Percentiles rank a stretch among this genome's conserved stretches.
Evolutionary conservation across 1,284 basidiomycete species (phyloP).

Genomic region (Microbotryum lychnidis-dioicae): DNA sequence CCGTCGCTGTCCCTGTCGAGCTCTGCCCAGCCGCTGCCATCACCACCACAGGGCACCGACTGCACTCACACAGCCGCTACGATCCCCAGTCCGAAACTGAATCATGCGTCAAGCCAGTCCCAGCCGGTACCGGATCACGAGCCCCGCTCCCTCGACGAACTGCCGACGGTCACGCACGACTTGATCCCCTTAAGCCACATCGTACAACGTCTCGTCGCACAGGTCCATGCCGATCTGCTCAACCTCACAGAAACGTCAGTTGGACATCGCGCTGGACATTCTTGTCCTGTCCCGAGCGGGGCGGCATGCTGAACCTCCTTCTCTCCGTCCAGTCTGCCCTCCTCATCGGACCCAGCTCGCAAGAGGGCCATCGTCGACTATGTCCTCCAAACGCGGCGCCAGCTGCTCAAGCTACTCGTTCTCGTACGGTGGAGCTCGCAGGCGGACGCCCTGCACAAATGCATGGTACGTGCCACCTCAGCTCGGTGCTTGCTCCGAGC

Average conservation of each 20-base stretch:
- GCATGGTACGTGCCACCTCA: slow-evolving; percentile 53
- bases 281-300: no score
- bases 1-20: no score
- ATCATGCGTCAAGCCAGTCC: neutral
- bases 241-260: slow-evolving; percentile 78
- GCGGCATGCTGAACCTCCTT: neutral
- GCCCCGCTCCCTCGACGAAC: slow-evolving; percentile 55
- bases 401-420: slow-evolving; percentile 80
- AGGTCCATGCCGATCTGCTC: slow-evolving; percentile 71
- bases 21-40: neutral
- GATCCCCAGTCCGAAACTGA: neutral
- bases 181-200: slow-evolving; percentile 66
- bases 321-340: slow-evolving; percentile 55
- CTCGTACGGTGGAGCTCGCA: slow-evolving; percentile 74
- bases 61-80: neutral
- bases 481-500: neutral
- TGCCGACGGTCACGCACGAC: slow-evolving; percentile 64
- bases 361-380: slow-evolving; percentile 76
- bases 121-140: neutral
- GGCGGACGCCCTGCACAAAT: slow-evolving; percentile 68
- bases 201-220: slow-evolving; percentile 64
- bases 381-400: slow-evolving; percentile 77
- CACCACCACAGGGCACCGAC: neutral
- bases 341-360: slow-evolving; percentile 68
- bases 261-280: no score